Percentiles rank a stretch among this genome's conserved stretches.
Evolutionary conservation across 1,139 yeast genomes (phyloP).

Genomic region (Candida gigantensis): DNA sequence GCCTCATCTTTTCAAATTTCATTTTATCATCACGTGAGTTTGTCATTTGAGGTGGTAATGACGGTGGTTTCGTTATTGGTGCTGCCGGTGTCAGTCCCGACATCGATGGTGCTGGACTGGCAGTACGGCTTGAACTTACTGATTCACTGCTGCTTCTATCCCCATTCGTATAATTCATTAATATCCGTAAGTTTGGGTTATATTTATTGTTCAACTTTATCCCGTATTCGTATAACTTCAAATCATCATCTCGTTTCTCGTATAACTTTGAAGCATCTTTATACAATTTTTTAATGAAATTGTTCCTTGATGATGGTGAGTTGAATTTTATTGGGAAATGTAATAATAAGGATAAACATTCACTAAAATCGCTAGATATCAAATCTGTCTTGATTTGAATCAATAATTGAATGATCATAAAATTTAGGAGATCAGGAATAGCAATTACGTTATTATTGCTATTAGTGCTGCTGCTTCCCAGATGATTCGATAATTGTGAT

Average conservation of each 20-base stretch:
- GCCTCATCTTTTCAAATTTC: slow-evolving; percentile 44
- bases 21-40: slow-evolving; percentile 33
- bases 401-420: slow-evolving; percentile 51
- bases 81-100: slow-evolving; percentile 1
- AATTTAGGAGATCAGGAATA: slow-evolving; percentile 47
- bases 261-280: slow-evolving; percentile 34
- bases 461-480: slow-evolving; percentile 15
- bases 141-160: slow-evolving; percentile 22
- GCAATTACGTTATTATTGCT: no score
- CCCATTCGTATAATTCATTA: slow-evolving; percentile 28
- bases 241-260: slow-evolving; percentile 32
- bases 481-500: slow-evolving; percentile 18
- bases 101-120: slow-evolving; percentile 17
- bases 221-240: slow-evolving; percentile 45
- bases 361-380: slow-evolving; percentile 61
- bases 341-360: slow-evolving; percentile 55
- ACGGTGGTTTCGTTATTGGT: neutral
- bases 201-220: slow-evolving; percentile 34
- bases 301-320: slow-evolving; percentile 13
- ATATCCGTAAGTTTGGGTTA: slow-evolving; percentile 39
- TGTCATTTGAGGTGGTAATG: slow-evolving; percentile 1
- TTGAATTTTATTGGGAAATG: slow-evolving; percentile 52
- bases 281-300: slow-evolving; percentile 28
- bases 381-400: slow-evolving; percentile 52
- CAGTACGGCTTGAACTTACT: slow-evolving; percentile 15